Evolutionary conservation across 306 rosid species (phyloP).

Genomic region (Prunus armeniaca): DNA sequence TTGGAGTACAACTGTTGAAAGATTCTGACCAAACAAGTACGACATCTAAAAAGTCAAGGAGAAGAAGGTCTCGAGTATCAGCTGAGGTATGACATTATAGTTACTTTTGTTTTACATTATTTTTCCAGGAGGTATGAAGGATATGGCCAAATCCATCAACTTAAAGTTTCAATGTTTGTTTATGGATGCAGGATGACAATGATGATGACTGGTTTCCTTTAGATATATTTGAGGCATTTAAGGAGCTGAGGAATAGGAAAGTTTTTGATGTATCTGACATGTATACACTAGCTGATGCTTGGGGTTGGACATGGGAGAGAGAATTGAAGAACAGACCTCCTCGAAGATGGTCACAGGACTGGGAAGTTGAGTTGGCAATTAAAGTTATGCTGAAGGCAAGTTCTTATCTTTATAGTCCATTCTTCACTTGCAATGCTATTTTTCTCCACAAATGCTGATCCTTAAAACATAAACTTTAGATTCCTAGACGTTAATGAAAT

Average conservation of each 20-base stretch:
- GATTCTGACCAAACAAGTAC: conserved; percentile 60
- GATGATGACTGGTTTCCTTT: conserved; percentile 96
- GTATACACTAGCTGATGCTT: conserved; percentile 92
- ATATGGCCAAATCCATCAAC: neutral
- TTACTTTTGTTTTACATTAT: neutral
- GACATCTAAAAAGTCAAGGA: conserved; percentile 63
- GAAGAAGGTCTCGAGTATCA: conserved; percentile 36
- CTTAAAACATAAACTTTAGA: neutral
- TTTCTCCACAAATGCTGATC: neutral
- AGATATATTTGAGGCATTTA: conserved; percentile 82
- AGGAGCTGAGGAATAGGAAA: conserved; percentile 79
- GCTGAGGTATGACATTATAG: conserved; percentile 54
- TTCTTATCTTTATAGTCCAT: conserved; percentile 20
- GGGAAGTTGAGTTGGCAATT: conserved; percentile 91
- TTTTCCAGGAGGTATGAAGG: neutral
- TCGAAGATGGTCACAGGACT: conserved; percentile 83
- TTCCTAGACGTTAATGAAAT: neutral
- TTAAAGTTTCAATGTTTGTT: neutral
- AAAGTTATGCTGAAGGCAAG: conserved; percentile 79
- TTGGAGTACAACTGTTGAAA: conserved; percentile 87
- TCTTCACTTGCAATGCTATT: conserved; percentile 14
- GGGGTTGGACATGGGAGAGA: conserved; percentile 99
- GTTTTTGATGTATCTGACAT: conserved; percentile 87
- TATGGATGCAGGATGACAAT: conserved; percentile 63
- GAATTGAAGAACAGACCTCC: conserved; percentile 71